Base-by-base conservation (phyloP, 495 filamentous ascomycete genomes). In the Haplographium delicatum region DNA sequence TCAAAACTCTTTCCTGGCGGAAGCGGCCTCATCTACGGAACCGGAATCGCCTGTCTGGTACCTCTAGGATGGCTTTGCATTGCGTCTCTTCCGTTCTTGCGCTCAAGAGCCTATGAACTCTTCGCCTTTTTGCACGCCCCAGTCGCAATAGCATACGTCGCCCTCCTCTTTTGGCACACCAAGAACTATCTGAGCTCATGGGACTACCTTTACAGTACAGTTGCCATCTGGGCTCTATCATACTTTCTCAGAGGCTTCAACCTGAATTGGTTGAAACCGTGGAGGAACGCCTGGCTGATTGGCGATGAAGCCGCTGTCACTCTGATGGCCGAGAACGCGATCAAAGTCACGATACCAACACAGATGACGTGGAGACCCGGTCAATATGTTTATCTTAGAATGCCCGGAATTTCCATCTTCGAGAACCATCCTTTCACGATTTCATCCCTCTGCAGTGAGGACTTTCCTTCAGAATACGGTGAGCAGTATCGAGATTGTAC, bases 341-440 rank as follows among this genome's bases (percentile, higher is more conserved):
- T 97, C 65, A 95, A 96, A 59, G 77, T 97, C 48, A 96, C 91
- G 2, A 82, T 97, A 24, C 87, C 91, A 1, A 96, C 91, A 5
- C 85, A 90, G 62, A 85, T 96, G 79, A 83, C 78, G 54, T 97
- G 91, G 91, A 82, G 80, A 57, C 90, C 91, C 4, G 93, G 91
- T 15, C 91, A 97, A 65, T 96, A 91, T 54, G 86, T 97, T 20
- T 97, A 96, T 60, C 73, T 97, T 8, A 80, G 93, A 39, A 91
- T 97, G 82, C 91, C 91, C 0, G 86, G 88, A 2, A 88, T 97
- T 54, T 88, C 88, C 0, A 62, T 93, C 23, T 80, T 95, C 56
- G 86, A 96, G 59, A 96, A 91, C 57, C 91, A 97, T 52, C 91
- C 91, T 3, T 97, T 97, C 65, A 97, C 91, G 4, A 90, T 97